phyloP scores from a whole-genome alignment of 805 yeast species.

The Suhomyces pyralidae region DNA sequence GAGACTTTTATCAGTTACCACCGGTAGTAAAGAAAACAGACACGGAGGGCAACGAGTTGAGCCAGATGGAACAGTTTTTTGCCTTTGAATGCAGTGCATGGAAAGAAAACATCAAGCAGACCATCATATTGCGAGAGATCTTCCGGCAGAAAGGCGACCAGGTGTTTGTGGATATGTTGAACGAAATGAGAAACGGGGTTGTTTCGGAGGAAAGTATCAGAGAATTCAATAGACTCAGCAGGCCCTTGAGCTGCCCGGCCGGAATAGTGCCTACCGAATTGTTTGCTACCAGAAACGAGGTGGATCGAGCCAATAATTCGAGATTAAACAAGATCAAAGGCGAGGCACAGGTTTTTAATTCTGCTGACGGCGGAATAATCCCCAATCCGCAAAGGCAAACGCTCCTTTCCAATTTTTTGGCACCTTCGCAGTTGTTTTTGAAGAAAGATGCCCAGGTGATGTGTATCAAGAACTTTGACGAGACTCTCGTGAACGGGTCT shows the following conservation, averaged over 20 bases:
- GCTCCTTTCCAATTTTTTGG: slow-evolving; percentile 56
- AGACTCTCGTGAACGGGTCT: slow-evolving; percentile 71
- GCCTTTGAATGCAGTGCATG: slow-evolving; percentile 68
- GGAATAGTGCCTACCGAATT: slow-evolving; percentile 73
- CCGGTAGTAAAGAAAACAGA: slow-evolving; percentile 52
- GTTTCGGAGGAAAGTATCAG: slow-evolving; percentile 46
- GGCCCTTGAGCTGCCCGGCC: slow-evolving; percentile 49
- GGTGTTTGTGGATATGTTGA: slow-evolving; percentile 67
- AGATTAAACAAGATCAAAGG: slow-evolving; percentile 50
- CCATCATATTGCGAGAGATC: slow-evolving; percentile 60
- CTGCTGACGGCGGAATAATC: slow-evolving; percentile 54
- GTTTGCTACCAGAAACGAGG: slow-evolving; percentile 71
- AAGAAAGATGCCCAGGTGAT: slow-evolving; percentile 79
- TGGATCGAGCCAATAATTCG: slow-evolving; percentile 58
- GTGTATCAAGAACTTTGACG: slow-evolving; percentile 76
- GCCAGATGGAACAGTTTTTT: slow-evolving; percentile 34
- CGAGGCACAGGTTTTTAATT: slow-evolving; percentile 37
- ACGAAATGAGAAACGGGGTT: slow-evolving; percentile 66
- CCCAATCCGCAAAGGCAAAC: slow-evolving; percentile 43
- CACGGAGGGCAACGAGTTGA: slow-evolving; percentile 23
- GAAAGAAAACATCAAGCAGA: slow-evolving; percentile 53
- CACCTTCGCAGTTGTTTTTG: slow-evolving; percentile 54
- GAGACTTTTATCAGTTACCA: slow-evolving; percentile 81
- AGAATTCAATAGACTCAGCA: slow-evolving; percentile 50
- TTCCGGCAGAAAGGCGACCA: slow-evolving; percentile 77